Evolutionary conservation across 305 asterid species (phyloP), one percentile per base, ranked within the genome.

Genomic region (Galium porrigens): DNA sequence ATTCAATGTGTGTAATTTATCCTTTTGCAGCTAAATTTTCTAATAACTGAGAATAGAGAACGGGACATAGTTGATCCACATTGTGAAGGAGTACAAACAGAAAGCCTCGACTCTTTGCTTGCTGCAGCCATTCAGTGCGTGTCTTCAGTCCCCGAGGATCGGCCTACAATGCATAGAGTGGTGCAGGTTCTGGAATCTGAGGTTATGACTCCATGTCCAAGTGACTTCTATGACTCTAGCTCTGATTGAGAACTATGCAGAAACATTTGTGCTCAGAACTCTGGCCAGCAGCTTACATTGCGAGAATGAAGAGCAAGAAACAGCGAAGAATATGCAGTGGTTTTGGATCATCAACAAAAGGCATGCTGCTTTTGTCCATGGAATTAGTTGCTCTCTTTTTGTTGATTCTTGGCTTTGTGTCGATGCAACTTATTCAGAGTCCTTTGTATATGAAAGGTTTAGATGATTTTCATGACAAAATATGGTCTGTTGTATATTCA

Each of bases 111-210:
- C 48, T 84, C 90, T 68, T 72, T 87, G 44, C 89, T 91, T 49
- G 79, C 89, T 58, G 78, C 85, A 67, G 90, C 95, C 49, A 83
- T 87, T 75, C 90, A 86, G 39, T 88, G 98, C n/a, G 96, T 91
- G 11, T 86, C 90, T 71, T 79, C 90, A 67, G 73, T 66, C 64
- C 95, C 97, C 0, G 97, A 90, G 70, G 95, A 87, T 59, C 86
- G 97, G 69, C 97, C 97, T 68, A 85, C 97, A 49, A 90, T 90
- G 84, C 97, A 90, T 73, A 72, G 94, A 70, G 95, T 91, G 34
- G 88, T 88, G 68, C 97, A 91, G 76, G 80, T 81, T 61, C 92
- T 91, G 25, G 97, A 88, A 85, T 85, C 96, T 1, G 95, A 88
- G 80, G 88, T 88, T 62, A 85, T 81, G 77, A 91, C 97, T 29